phyloP scores from a whole-genome alignment of 2,329 filamentous ascomycete species.

The Colletotrichum sp. region DNA sequence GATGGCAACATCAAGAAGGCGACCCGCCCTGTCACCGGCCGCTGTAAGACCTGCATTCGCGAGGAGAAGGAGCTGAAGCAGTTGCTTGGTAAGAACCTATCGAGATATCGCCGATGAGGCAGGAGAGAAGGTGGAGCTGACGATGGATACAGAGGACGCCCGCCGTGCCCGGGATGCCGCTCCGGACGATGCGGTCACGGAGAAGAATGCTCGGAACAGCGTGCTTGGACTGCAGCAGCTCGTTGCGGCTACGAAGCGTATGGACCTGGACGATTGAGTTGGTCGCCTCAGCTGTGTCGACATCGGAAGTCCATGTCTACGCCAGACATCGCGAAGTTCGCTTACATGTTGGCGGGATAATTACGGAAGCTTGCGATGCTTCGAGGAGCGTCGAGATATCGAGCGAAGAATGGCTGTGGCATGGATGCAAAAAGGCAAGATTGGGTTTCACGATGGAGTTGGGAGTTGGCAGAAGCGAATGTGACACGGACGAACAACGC shows the following conservation, averaged over 20 bases:
- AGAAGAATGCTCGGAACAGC: slow-evolving; percentile 3
- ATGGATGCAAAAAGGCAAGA: neutral
- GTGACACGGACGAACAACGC: neutral
- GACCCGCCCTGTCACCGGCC: slow-evolving; percentile 24
- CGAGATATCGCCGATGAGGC: neutral
- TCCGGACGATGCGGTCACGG: neutral
- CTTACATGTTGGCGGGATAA: neutral
- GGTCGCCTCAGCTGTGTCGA: neutral
- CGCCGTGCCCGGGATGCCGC: neutral
- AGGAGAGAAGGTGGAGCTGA: neutral
- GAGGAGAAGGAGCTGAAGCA: neutral
- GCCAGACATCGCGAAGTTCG: neutral
- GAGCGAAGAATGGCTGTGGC: neutral
- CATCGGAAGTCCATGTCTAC: neutral
- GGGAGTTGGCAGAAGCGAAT: neutral
- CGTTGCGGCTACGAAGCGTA: slow-evolving; percentile 1
- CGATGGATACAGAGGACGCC: neutral
- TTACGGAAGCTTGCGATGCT: fast-evolving
- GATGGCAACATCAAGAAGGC: slow-evolving; percentile 24
- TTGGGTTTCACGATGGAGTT: neutral
- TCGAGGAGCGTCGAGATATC: neutral
- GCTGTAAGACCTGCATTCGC: slow-evolving; percentile 25
- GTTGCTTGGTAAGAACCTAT: neutral
- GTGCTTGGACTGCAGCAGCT: slow-evolving; percentile 14
- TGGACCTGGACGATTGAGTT: neutral